A percentile compares a stretch with the other conserved stretches of the same genome.
Conservation (phyloP, 495 filamentous ascomycete genomes). For the Penicillium herquei region DNA sequence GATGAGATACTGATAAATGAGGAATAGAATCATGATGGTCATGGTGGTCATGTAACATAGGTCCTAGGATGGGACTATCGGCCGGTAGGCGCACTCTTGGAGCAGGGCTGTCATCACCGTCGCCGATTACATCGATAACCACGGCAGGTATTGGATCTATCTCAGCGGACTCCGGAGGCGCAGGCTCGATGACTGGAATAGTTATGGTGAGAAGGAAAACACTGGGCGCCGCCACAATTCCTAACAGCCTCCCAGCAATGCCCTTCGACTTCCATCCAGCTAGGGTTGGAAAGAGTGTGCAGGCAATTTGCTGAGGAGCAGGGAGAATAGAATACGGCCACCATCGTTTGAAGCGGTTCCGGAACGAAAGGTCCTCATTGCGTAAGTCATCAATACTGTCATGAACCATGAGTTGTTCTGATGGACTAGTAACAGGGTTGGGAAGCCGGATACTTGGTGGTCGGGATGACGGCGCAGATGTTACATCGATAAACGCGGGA, state of each 20-base stretch:
- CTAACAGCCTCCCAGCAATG: constrained; percentile 72
- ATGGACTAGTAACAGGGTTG: constrained; percentile 47
- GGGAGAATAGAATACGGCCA: constrained; percentile 76
- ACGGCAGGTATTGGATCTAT: constrained; percentile 39
- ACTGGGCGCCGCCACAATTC: constrained; percentile 78
- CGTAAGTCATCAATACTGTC: constrained; percentile 24
- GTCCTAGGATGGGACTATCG: constrained; percentile 40
- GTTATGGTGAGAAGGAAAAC: constrained; percentile 90
- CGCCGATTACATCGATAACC: constrained; percentile 28
- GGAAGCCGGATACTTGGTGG: constrained; percentile 54
- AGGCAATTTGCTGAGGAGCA: constrained; percentile 63
- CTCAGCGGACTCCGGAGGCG: constrained; percentile 46
- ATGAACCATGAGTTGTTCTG: constrained; percentile 38
- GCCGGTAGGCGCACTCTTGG: constrained; percentile 41
- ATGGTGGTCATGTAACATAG: constrained; percentile 15
- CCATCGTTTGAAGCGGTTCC: constrained; percentile 45
- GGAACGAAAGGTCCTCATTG: constrained; percentile 12
- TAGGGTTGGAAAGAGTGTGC: constrained; percentile 86
- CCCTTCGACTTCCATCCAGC: constrained; percentile 74
- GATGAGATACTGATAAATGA: constrained; percentile 9
- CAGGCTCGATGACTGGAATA: constrained; percentile 80
- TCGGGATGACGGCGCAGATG: constrained; percentile 41
- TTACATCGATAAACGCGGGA: constrained; percentile 49
- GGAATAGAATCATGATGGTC: constrained; percentile 8
- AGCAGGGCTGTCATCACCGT: constrained; percentile 19